Evolutionary conservation across 2,329 filamentous ascomycete species (phyloP).

Genomic region (Amesomyces nigricolor): DNA sequence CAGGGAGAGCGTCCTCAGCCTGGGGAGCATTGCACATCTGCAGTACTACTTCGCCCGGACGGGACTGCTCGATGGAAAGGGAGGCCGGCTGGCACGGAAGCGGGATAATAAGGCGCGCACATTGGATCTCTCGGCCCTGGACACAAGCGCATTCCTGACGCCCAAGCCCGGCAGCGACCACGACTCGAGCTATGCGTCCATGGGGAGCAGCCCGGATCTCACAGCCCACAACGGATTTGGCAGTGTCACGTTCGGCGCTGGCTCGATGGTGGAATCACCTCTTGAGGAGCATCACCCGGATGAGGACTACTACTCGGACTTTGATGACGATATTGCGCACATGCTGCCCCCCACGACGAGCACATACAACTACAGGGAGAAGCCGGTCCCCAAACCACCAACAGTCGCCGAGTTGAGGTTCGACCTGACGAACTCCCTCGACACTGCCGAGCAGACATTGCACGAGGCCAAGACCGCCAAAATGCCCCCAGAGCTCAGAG

Average conservation of each 20-base stretch:
- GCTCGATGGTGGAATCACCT: constrained; percentile 43
- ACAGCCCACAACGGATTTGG: constrained; percentile 34
- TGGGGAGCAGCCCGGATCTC: constrained; percentile 54
- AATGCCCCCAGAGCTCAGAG: constrained; percentile 24
- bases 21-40: constrained; percentile 93
- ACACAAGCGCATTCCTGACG: constrained; percentile 36
- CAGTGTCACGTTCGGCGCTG: constrained; percentile 28
- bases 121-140: constrained; percentile 52
- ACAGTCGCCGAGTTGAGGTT: constrained; percentile 71
- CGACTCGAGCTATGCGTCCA: constrained; percentile 56
- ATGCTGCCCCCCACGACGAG: constrained; percentile 97
- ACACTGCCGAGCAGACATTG: constrained; percentile 63
- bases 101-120: constrained; percentile 49
- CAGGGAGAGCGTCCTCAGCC: constrained; percentile 88
- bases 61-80: constrained; percentile 87
- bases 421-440: constrained; percentile 60
- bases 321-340: constrained; percentile 60
- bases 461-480: constrained; percentile 48
- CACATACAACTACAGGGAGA: constrained; percentile 84
- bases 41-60: constrained; percentile 98
- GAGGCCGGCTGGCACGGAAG: constrained; percentile 73
- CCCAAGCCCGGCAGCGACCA: constrained; percentile 39
- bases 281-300: constrained; percentile 37
- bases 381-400: constrained; percentile 76
- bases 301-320: constrained; percentile 46